Base-by-base conservation (phyloP, 192 early-diverging fungal species). In the Backusella sp. region DNA sequence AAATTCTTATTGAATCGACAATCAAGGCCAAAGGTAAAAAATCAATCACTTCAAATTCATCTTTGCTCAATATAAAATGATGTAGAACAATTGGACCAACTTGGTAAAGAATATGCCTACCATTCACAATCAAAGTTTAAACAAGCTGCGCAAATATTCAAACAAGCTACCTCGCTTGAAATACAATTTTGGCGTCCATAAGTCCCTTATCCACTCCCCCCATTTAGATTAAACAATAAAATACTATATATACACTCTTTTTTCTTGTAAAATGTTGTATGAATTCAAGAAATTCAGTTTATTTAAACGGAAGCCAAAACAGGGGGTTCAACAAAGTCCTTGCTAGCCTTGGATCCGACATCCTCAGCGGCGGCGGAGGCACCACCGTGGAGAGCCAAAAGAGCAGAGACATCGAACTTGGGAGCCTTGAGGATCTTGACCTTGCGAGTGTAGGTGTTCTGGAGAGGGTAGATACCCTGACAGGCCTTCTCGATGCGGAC, bases 381-480 rank as follows among this genome's bases (percentile, higher is more conserved):
- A 87, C 94, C 95, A 79, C 91, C 92, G 92, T 99, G 97, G 79
- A 97, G 94, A 90, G 96, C 98, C 72, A 98, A 86, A 75, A 99
- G 94, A 90, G 96, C 97, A 81, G 93, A 94, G 70, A 94, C 87
- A 87, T 98, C 97, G 82, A 94, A 94, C 90, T 96, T 95, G 81
- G 97, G 97, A 74, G 90, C 90, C 93, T 98, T 99, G 84, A 99
- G 88, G 79, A 99, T 96, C 94, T 99, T 99, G 85, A 95, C 96
- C 93, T 99, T 99, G 84, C 92, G 94, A 85, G 98, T 88, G 86
- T 91, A 93, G 80, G 94, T 94, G 89, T 98, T 94, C 88, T 97
- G 95, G 81, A 99, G 91, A 59, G 98, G 98, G 94, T 96, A 99
- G 90, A 99, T 98, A 77, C 89, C 89, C 83, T 96, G 94, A 91